Percentiles rank a stretch among this genome's conserved stretches.
These are phyloP conservation scores for Phytomonas sp. DNA, from an alignment of 208 protist genomes.

Conservation along the genomic window DNA sequence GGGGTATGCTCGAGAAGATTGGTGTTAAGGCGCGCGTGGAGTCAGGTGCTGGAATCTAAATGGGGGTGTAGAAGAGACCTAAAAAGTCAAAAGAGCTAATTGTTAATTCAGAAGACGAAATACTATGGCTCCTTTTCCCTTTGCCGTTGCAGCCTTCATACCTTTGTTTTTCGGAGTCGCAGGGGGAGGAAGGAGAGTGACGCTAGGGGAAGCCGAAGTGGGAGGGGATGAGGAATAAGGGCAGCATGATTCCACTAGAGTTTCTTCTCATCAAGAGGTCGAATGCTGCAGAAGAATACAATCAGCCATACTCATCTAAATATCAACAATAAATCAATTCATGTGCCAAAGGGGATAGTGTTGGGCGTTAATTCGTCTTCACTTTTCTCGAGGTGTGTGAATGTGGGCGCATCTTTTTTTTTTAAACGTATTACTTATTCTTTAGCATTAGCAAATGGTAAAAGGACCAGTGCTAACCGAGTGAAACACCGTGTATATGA, in stretches of 20 bases:
- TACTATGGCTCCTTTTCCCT: neutral
- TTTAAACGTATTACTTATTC: constrained; percentile 4
- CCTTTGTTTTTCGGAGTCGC: constrained; percentile 8
- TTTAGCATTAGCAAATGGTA: constrained; percentile 5
- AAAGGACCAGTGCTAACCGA: neutral
- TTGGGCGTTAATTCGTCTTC: neutral
- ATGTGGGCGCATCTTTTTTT: neutral
- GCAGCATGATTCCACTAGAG: neutral
- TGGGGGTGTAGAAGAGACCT: neutral
- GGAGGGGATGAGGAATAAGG: too few relatives aligned
- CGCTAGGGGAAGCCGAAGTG: too few relatives aligned
- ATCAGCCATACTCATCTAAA: neutral
- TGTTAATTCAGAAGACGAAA: neutral
- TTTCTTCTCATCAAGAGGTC: neutral
- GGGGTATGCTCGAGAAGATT: neutral
- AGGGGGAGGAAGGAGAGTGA: too few relatives aligned
- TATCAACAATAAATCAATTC: neutral
- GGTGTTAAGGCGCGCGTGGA: neutral
- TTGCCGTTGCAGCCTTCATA: neutral
- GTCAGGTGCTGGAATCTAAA: neutral
- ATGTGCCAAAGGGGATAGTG: neutral
- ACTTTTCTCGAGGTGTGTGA: constrained; percentile 1
- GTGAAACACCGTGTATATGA: neutral
- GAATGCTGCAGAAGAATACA: neutral
- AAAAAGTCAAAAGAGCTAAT: neutral